Conservation (phyloP, 352 stramenopile species). For the Globisporangium middletonii region DNA sequence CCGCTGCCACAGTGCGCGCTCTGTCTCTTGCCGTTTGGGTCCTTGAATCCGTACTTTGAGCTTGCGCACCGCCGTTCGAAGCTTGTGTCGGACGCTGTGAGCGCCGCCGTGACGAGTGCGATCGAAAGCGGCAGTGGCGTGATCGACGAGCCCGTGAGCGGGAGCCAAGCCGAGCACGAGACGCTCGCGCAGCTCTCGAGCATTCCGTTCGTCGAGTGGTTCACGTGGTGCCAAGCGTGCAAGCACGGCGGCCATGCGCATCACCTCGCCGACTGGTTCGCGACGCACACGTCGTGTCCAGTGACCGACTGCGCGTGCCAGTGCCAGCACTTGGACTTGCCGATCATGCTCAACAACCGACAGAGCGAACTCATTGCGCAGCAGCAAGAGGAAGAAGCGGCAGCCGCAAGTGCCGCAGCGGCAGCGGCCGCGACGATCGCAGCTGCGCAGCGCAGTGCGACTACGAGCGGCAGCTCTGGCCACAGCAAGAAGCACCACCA, state of each 20-base stretch:
- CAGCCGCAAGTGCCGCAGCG: slow-evolving; percentile 15
- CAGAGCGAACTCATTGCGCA: slow-evolving; percentile 35
- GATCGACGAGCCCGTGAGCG: slow-evolving; percentile 41
- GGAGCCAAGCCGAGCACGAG: slow-evolving; percentile 60
- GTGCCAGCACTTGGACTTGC: slow-evolving; percentile 81
- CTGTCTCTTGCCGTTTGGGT: slow-evolving; percentile 91
- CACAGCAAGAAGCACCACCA: slow-evolving; percentile 14
- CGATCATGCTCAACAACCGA: slow-evolving; percentile 50
- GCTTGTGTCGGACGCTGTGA: slow-evolving; percentile 50
- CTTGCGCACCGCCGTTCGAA: slow-evolving; percentile 79
- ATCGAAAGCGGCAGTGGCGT: slow-evolving; percentile 16
- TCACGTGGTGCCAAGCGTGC: slow-evolving; percentile 92
- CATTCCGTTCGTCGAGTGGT: slow-evolving; percentile 94
- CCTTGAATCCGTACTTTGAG: slow-evolving; percentile 94
- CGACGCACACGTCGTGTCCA: slow-evolving; percentile 82
- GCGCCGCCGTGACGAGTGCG: slow-evolving; percentile 22
- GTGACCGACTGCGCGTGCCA: slow-evolving; percentile 92
- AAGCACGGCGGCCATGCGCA: slow-evolving; percentile 90
- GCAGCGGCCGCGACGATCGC: slow-evolving; percentile 2
- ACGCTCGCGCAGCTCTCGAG: slow-evolving; percentile 87
- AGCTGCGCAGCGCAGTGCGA: slow-evolving; percentile 10
- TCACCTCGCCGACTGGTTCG: slow-evolving; percentile 93
- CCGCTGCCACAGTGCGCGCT: slow-evolving; percentile 90
- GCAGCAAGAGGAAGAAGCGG: slow-evolving; percentile 16
- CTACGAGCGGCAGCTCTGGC: background rate